phyloP scores from a whole-genome alignment of 73 alveolate species.

The Paramecium caudatum region DNA sequence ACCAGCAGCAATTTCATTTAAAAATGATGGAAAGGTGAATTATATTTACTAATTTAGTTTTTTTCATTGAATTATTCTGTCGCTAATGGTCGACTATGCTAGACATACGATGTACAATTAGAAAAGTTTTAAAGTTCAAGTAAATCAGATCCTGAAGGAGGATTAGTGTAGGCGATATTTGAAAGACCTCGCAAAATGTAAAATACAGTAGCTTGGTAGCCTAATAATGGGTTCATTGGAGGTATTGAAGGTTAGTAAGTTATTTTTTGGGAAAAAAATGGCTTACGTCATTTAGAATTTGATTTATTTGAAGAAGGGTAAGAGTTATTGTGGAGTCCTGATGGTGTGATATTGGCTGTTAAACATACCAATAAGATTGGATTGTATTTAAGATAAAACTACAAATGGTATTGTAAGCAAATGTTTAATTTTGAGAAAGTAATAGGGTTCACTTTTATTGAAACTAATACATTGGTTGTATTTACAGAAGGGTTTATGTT shows the following conservation, averaged over 20 bases:
- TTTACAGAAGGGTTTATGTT: not conserved
- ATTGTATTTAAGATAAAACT: slow-evolving; percentile 83
- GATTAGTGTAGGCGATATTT: slow-evolving; percentile 70
- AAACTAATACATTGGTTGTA: slow-evolving; percentile 32
- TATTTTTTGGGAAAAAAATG: slow-evolving; percentile 97
- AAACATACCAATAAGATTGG: slow-evolving; percentile 21
- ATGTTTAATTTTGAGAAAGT: not conserved
- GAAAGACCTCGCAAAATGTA: slow-evolving; percentile 84
- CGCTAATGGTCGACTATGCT: not conserved
- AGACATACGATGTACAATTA: slow-evolving; percentile 70
- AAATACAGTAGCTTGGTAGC: slow-evolving; percentile 91
- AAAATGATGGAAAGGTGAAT: slow-evolving; percentile 71
- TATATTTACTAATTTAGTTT: not conserved
- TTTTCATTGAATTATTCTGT: slow-evolving; percentile 15
- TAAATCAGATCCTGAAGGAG: slow-evolving; percentile 92
- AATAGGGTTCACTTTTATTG: slow-evolving; percentile 12
- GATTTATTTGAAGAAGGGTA: slow-evolving; percentile 54
- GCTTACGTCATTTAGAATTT: slow-evolving; percentile 98
- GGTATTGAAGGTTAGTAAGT: slow-evolving; percentile 89
- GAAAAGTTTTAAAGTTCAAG: slow-evolving; percentile 94
- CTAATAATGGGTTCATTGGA: slow-evolving; percentile 94
- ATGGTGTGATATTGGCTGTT: slow-evolving; percentile 68
- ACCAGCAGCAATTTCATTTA: slow-evolving; percentile 62
- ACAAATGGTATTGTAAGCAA: slow-evolving; percentile 86
- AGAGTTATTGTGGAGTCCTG: slow-evolving; percentile 54